phyloP scores from a whole-genome alignment of 352 stramenopile genomes.

The Globisporangium recalcitrans region DNA sequence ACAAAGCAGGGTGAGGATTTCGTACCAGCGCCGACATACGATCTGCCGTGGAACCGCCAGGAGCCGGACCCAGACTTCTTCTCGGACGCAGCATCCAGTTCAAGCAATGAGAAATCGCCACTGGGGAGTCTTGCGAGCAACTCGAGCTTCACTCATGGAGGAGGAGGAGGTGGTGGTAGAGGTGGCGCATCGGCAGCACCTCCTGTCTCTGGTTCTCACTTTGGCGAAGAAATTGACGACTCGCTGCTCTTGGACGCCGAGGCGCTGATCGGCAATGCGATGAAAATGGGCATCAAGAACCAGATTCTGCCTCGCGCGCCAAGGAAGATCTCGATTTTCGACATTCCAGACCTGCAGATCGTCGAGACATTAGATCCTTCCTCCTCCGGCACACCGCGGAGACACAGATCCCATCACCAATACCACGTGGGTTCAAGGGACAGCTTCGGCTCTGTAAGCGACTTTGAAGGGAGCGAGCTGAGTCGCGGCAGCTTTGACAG shows the following conservation, averaged over 20 bases:
- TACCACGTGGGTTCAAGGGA: conserved; percentile 5
- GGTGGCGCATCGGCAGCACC: background rate
- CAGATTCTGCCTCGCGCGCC: conserved; percentile 45
- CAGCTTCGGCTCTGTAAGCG: conserved; percentile 19
- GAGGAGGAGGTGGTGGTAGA: background rate
- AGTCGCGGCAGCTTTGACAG: conserved; percentile 15
- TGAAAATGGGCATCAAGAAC: conserved; percentile 67
- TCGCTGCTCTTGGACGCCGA: conserved; percentile 60
- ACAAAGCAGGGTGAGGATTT: conserved; percentile 12
- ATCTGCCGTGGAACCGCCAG: conserved; percentile 58
- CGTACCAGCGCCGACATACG: conserved; percentile 28
- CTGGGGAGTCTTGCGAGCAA: conserved; percentile 1
- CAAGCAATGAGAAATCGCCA: conserved; percentile 11
- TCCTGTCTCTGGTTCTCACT: background rate
- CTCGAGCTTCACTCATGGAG: conserved; percentile 6
- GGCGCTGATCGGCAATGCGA: conserved; percentile 59
- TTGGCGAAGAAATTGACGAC: conserved; percentile 37
- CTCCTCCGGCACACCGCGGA: conserved; percentile 16
- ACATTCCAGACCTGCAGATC: conserved; percentile 67
- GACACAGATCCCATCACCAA: conserved; percentile 4
- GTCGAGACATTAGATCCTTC: conserved; percentile 33
- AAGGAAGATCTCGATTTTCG: conserved; percentile 57
- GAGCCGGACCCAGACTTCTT: conserved; percentile 21
- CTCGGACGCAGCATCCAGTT: conserved; percentile 13
- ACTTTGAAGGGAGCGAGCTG: conserved; percentile 8